Percentiles rank a stretch among this genome's conserved stretches.
Conservation (phyloP, 805 yeast species). For the Candida chilensis region DNA sequence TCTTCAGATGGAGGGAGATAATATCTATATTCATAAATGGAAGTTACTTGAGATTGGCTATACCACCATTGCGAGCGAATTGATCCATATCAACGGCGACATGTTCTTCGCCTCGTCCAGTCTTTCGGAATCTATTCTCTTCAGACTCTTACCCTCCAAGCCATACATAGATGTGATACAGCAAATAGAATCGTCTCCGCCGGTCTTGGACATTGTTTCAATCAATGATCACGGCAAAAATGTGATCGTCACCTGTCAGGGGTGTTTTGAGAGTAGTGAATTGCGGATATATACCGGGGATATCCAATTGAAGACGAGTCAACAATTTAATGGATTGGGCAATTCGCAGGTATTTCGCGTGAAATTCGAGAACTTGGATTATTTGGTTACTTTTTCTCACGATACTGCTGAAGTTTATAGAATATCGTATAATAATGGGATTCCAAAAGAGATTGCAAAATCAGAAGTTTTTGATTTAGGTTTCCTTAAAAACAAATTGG, state of each 20-base stretch:
- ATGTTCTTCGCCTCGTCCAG: slow-evolving; percentile 2
- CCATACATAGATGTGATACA: slow-evolving; percentile 3
- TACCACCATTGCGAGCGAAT: neutral
- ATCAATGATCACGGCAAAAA: neutral
- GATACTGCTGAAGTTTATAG: no score
- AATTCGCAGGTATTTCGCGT: no score
- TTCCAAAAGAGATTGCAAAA: no score
- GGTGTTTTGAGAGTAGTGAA: neutral
- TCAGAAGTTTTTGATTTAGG: no score
- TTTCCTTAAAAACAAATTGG: no score
- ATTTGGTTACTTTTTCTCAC: no score
- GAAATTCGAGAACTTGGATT: no score
- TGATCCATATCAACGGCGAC: slow-evolving; percentile 2
- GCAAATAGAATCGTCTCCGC: slow-evolving; percentile 1
- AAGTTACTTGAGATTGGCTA: slow-evolving; percentile 1
- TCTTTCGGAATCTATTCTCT: slow-evolving; percentile 1
- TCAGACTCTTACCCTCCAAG: neutral
- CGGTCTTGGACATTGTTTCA: neutral
- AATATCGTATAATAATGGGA: no score
- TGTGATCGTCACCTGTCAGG: neutral
- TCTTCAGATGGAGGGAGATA: neutral
- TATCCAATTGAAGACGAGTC: neutral
- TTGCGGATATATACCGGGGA: neutral
- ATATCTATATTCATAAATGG: slow-evolving; percentile 1
- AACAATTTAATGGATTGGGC: slow-evolving; percentile 1